Percentiles rank a stretch among this genome's conserved stretches.
Conservation (phyloP, 345 rosid genomes). For the Atalantia buxifolia region DNA sequence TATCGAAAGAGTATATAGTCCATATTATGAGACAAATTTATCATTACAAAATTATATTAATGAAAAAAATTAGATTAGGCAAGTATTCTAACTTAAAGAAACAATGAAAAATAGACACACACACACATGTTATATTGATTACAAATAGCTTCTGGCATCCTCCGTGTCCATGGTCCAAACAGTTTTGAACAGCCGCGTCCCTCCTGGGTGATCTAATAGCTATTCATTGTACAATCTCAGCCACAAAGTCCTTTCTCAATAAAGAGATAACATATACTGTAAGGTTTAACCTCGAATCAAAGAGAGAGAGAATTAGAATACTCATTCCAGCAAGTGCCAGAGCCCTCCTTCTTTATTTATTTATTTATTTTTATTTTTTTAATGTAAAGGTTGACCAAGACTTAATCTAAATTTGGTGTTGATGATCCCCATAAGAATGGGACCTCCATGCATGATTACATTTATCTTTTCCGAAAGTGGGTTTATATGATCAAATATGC, state of each 20-base stretch:
- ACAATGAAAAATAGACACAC: not conserved
- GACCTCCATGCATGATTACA: conserved; percentile 22
- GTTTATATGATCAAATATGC: not conserved
- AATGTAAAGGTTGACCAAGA: conserved; percentile 16
- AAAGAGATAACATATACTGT: not conserved
- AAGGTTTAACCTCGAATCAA: not conserved
- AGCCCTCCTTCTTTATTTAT: not conserved
- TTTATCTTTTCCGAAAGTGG: conserved; percentile 12
- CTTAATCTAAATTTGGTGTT: not conserved
- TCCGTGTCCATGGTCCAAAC: conserved; percentile 12
- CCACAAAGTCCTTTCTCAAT: conserved; percentile 21
- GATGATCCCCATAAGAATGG: conserved; percentile 21
- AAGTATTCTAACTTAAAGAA: no score
- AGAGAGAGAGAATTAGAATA: not conserved
- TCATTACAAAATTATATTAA: no score
- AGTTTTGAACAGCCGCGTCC: conserved; percentile 1
- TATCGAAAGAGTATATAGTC: no score
- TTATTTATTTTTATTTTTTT: not conserved
- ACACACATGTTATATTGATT: not conserved
- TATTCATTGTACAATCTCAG: conserved; percentile 18
- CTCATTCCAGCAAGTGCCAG: conserved; percentile 13
- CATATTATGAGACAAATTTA: no score
- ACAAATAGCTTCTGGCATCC: no score
- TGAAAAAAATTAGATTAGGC: no score
- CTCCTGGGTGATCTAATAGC: conserved; percentile 4